Percentiles rank a stretch among this genome's conserved stretches.
These are phyloP conservation scores for Fragaria nilgerrensis DNA, from an alignment of 306 rosid genomes.

Conservation along the genomic window DNA sequence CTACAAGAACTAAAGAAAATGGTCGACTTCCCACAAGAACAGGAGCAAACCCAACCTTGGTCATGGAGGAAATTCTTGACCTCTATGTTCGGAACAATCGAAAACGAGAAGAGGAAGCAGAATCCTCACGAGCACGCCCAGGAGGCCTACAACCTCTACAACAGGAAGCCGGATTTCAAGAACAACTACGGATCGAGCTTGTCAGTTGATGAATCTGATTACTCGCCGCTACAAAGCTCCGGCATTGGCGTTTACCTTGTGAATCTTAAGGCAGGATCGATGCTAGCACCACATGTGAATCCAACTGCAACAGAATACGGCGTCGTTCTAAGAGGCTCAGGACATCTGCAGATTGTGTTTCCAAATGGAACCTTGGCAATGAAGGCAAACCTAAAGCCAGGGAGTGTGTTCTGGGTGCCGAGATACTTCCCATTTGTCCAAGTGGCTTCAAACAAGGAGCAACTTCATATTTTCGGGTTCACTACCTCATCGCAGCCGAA, in stretches of 20 bases:
- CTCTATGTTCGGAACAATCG: constrained; percentile 20
- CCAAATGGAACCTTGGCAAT: constrained; percentile 78
- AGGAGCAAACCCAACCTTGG: constrained; percentile 35
- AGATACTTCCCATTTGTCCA: constrained; percentile 70
- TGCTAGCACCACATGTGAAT: constrained; percentile 88
- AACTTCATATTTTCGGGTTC: constrained; percentile 13
- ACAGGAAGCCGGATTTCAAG: constrained; percentile 45
- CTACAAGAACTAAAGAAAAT: constrained; percentile 41
- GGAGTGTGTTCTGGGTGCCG: constrained; percentile 75
- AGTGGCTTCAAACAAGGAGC: constrained; percentile 57
- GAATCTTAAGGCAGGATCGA: constrained; percentile 75
- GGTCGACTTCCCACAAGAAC: constrained; percentile 23
- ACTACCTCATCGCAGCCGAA: constrained; percentile 21
- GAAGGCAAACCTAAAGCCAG: constrained; percentile 49
- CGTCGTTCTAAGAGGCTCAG: constrained; percentile 58
- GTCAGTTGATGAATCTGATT: constrained; percentile 52
- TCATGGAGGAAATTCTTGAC: constrained; percentile 68
- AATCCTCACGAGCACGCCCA: constrained; percentile 19
- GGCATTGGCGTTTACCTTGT: constrained; percentile 61
- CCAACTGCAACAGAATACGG: constrained; percentile 85
- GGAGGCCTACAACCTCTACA: constrained; percentile 55
- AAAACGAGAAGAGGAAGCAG: constrained; percentile 9
- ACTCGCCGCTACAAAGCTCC: constrained; percentile 47
- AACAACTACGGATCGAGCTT: constrained; percentile 68
- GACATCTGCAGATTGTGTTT: constrained; percentile 58